Evolutionary conservation across 139 green algal species (phyloP), one percentile per base, ranked within the genome.

Genomic region (Picochlorum sp.): DNA sequence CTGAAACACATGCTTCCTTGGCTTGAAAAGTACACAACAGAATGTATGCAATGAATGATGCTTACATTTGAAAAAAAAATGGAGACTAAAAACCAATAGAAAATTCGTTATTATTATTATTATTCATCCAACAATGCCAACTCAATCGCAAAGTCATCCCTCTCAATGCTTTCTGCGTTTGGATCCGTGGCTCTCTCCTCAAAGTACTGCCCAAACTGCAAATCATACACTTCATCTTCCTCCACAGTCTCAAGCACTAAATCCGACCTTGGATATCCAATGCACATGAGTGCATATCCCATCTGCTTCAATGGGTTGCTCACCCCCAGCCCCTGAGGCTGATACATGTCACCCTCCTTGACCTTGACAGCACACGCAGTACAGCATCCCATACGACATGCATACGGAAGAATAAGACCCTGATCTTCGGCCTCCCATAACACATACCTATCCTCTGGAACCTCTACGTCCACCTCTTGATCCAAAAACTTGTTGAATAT

Each of bases 331-430:
- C 79, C 72, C 24, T 84, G 71, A 26, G 75, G 75, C 64, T 89
- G 82, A 20, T 52, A 66, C 65, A 89, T 56, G 34, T 80, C 66
- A 6, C 86, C 91, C 37, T 78, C 64, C 64, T 78, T 81, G 20
- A 97, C 83, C 57, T 81, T 75, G 6, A 98, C 92, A 4, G 92
- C 92, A 61, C 92, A 98, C 2, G 91, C 84, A 10, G 92, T 98
- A 75, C 92, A 98, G 85, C 92, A 97, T 45, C 92, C 92, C 87
- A 98, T 94, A 49, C 92, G 78, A 78, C 92, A 98, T 14, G 92
- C 90, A 49, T 87, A 98, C 4, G 92, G 92, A 69, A 98, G 80
- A 66, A 93, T 68, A 47, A 93, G 68, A 23, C 91, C 92, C 66
- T 90, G 62, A 37, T 94, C 90, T 75, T 98, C 92, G 3, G 91